Evolutionary conservation across 495 filamentous ascomycete genomes (phyloP), one percentile per base, ranked within the genome.

Genomic region (Glarea lozoyensis): DNA sequence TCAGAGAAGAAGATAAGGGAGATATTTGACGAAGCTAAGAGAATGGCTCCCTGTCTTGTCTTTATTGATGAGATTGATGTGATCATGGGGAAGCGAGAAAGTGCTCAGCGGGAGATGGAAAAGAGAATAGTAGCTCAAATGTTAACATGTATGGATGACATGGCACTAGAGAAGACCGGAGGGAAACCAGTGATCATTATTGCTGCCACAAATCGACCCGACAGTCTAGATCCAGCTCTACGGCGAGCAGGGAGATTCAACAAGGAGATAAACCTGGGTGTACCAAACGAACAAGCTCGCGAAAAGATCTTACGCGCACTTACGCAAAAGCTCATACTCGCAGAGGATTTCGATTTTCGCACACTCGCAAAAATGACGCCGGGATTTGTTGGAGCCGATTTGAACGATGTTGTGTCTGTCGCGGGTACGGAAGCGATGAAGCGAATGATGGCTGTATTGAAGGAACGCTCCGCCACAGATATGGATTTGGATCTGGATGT

Each of bases 61-160:
- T 96, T 98, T 59, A 84, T 98, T 44, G 92, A 96, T 53, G 92
- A 98, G 60, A 94, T 96, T 47, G 92, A 98, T 59, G 84, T 86
- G 12, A 94, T 96, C 47, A 92, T 92, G 29, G 88, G 88, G 3
- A 96, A 95, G 63, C 72, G 90, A 33, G 92, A 96, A 57, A 90
- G 78, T 53, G 86, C 89, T n/a, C 88, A 94, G 55, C 78, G 88
- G 52, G 88, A 94, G 56, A 97, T 97, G 90, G 90, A 97, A 62
- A 88, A 89, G 62, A 67, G 90, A 35, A 97, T 97, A 55, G 90
- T 97, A 15, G 86, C 89, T 1, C 89, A 96, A 61, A 76, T 97
- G 50, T 68, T 94, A 45, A 90, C 86, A 10, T 92, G 86, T 50
- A 84, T 88, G 81, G 85, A 88, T 49, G 79, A 88, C 37, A 72